Conservation (phyloP, 371 early-diverging fungal species). For the Mucor mucedo region DNA sequence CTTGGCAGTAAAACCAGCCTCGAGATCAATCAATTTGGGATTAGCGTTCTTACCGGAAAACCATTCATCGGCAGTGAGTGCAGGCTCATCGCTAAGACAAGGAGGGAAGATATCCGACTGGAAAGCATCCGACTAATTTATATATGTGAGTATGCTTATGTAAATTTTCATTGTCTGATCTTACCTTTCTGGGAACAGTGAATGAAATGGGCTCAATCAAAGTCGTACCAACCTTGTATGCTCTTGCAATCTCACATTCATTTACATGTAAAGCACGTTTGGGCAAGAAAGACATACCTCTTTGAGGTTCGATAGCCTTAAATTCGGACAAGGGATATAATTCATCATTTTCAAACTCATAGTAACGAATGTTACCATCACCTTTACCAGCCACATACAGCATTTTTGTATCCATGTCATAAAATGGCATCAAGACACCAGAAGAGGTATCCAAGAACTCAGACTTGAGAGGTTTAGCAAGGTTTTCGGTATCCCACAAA, state of each 20-base stretch:
- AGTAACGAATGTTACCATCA: conserved; percentile 98
- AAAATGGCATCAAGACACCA: conserved; percentile 96
- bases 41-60: conserved; percentile 84
- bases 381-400: conserved; percentile 97
- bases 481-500: conserved; percentile 83
- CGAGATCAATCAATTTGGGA: conserved; percentile 83
- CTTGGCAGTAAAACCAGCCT: conserved; percentile 75
- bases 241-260: conserved; percentile 91
- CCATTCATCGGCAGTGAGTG: conserved; percentile 90
- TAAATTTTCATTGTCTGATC: not conserved
- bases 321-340: conserved; percentile 85
- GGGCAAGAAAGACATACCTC: conserved; percentile 94
- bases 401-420: conserved; percentile 87
- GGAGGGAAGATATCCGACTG: conserved; percentile 95
- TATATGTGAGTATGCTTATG: not conserved
- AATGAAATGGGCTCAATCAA: conserved; percentile 96
- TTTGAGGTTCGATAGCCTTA: conserved; percentile 90
- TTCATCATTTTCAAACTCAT: conserved; percentile 89
- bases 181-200: conserved; percentile 94
- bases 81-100: conserved; percentile 79
- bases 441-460: conserved; percentile 90
- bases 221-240: conserved; percentile 88
- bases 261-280: conserved; percentile 88
- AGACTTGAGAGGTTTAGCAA: conserved; percentile 80
- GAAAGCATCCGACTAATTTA: conserved; percentile 89